Percentiles rank a stretch among this genome's conserved stretches.
Evolutionary conservation across 345 rosid species (phyloP).

Genomic region (Lenwebbia sp.): DNA sequence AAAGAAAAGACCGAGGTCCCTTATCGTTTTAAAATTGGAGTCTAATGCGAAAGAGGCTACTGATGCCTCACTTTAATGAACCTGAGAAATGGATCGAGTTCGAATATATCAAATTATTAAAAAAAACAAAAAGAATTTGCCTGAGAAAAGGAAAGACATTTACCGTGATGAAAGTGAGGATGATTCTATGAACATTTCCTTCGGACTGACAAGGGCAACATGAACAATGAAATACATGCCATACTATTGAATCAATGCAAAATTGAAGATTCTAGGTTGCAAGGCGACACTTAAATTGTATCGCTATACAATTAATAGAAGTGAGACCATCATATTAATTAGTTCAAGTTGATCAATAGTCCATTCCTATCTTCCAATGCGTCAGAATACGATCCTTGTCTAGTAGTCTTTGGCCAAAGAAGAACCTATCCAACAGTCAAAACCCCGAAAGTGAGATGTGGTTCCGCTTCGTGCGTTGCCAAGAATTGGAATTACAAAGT

Average conservation of each 20-base stretch:
- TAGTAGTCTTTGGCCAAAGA: neutral
- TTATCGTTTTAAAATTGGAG: no score
- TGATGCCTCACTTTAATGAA: neutral
- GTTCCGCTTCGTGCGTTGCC: neutral
- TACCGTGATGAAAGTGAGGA: neutral
- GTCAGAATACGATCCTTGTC: neutral
- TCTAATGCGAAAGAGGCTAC: neutral
- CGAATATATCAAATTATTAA: neutral
- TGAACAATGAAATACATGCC: neutral
- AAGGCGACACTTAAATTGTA: neutral
- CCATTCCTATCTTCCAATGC: neutral
- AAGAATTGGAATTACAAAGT: neutral
- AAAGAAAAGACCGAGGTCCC: no score
- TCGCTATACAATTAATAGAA: neutral
- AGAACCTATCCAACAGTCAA: neutral
- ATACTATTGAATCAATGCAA: neutral
- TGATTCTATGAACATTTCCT: neutral
- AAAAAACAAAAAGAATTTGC: neutral
- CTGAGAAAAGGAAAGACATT: neutral
- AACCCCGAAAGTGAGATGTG: neutral
- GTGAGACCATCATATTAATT: neutral
- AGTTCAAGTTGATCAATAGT: neutral
- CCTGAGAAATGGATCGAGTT: neutral
- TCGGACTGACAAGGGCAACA: neutral
- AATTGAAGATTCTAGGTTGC: neutral